These are phyloP conservation scores for Xylaria sp. DNA, from an alignment of 2,329 filamentous ascomycete genomes.

Conservation along the genomic window DNA sequence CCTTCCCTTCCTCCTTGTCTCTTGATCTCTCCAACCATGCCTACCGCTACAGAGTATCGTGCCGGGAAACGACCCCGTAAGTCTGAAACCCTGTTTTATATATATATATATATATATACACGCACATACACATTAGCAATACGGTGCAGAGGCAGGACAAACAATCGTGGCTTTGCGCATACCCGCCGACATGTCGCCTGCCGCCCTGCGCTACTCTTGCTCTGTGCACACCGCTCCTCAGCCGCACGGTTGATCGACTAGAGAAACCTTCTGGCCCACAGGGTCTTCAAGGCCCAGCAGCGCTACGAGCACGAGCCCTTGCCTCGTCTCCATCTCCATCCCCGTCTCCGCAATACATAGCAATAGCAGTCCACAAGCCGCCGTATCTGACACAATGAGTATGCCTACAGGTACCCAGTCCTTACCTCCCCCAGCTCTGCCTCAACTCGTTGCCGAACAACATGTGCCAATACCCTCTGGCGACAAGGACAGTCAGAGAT, in stretches of 20 bases:
- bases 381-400: conserved; percentile 33
- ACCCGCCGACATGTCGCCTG: no score
- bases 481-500: conserved; percentile 87
- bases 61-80: conserved; percentile 38
- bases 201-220: not conserved
- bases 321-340: not conserved
- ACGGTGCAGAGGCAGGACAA: not conserved
- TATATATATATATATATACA: no score
- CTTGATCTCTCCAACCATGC: conserved; percentile 11
- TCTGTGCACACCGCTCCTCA: conserved; percentile 1
- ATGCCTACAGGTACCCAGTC: conserved; percentile 78
- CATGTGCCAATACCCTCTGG: conserved; percentile 78
- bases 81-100: conserved; percentile 20
- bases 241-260: no score
- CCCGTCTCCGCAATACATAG: not conserved
- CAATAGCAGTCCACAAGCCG: not conserved
- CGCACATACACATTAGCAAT: not conserved
- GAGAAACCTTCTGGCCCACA: not conserved
- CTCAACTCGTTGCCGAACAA: conserved; percentile 91
- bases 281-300: not conserved
- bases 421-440: conserved; percentile 86
- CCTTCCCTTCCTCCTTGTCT: not conserved
- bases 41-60: conserved; percentile 26
- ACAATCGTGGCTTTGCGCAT: not conserved
- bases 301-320: no score